Evolutionary conservation across 2,329 filamentous ascomycete species (phyloP).

Genomic region (Metarhizium rileyi): DNA sequence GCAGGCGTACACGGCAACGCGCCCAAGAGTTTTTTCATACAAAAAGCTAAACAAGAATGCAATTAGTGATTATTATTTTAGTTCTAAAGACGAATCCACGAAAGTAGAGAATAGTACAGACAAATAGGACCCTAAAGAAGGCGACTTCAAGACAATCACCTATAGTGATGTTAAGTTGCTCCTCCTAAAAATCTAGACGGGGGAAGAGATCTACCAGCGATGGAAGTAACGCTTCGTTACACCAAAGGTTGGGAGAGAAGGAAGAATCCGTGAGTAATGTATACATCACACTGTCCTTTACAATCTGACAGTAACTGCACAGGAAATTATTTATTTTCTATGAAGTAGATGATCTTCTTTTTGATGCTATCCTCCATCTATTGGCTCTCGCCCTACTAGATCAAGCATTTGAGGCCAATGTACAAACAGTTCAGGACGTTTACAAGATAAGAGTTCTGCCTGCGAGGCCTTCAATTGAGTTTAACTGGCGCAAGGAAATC

Average conservation of each 20-base stretch:
- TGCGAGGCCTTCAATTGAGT: neutral
- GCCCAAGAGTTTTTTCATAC: neutral
- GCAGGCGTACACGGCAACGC: neutral
- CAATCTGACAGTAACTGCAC: neutral
- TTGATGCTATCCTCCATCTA: constrained; percentile 2
- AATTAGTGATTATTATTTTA: constrained; percentile 2
- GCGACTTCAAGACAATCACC: constrained; percentile 4
- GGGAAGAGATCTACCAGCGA: constrained; percentile 2
- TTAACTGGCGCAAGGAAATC: neutral
- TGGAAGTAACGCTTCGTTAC: constrained; percentile 2
- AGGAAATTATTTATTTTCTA: constrained; percentile 5
- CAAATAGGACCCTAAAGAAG: neutral
- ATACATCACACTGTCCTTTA: neutral
- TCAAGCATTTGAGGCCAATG: neutral
- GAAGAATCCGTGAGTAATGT: constrained; percentile 1
- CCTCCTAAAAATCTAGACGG: constrained; percentile 2
- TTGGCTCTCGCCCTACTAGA: constrained; percentile 1
- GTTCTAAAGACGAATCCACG: neutral
- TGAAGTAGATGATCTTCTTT: constrained; percentile 1
- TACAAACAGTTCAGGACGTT: constrained; percentile 1
- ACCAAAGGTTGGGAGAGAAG: constrained; percentile 6
- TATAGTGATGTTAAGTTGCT: constrained; percentile 1
- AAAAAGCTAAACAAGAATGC: neutral
- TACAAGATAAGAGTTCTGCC: constrained; percentile 1
- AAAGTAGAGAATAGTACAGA: neutral